A percentile compares a stretch with the other conserved stretches of the same genome.
Conservation (phyloP, 768 basidiomycete genomes). For the Daedaleopsis sinensis region DNA sequence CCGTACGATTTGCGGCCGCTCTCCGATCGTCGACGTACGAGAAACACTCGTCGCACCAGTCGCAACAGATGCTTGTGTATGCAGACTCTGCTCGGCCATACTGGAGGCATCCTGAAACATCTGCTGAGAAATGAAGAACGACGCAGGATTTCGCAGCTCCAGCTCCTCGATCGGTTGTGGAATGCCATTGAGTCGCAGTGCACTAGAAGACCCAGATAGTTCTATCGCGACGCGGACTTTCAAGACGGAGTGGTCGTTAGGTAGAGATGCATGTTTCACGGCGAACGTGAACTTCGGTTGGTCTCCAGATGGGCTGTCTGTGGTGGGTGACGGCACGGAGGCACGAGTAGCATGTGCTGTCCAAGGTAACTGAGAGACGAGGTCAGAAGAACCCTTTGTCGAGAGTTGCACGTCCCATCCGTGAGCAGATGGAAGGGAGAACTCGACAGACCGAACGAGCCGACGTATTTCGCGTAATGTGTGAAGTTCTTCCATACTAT, state of each 20-base stretch:
- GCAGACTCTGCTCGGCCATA: constrained; percentile 67
- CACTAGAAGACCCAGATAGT: constrained; percentile 72
- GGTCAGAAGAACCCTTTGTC: constrained; percentile 72
- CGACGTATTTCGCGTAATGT: constrained; percentile 66
- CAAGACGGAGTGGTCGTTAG: constrained; percentile 75
- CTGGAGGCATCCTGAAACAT: constrained; percentile 77
- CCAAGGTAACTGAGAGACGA: constrained; percentile 77
- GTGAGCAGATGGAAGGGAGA: constrained; percentile 70
- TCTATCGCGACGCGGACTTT: constrained; percentile 84
- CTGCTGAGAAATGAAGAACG: constrained; percentile 58
- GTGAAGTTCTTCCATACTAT: constrained; percentile 67
- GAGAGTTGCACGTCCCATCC: constrained; percentile 89
- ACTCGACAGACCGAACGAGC: constrained; percentile 78
- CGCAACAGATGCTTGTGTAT: constrained; percentile 62
- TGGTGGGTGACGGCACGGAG: constrained; percentile 37
- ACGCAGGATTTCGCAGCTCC: constrained; percentile 69
- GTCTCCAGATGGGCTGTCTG: constrained; percentile 41
- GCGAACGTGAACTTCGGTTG: constrained; percentile 60
- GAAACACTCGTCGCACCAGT: constrained; percentile 46
- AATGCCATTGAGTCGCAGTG: constrained; percentile 86
- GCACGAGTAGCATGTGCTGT: constrained; percentile 58
- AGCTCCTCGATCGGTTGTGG: constrained; percentile 66
- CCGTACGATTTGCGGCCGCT: constrained; percentile 38
- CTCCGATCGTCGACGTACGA: constrained; percentile 24
- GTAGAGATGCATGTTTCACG: constrained; percentile 70